Base-by-base conservation (phyloP, 768 basidiomycete species). In the Boletus reticuloceps region DNA sequence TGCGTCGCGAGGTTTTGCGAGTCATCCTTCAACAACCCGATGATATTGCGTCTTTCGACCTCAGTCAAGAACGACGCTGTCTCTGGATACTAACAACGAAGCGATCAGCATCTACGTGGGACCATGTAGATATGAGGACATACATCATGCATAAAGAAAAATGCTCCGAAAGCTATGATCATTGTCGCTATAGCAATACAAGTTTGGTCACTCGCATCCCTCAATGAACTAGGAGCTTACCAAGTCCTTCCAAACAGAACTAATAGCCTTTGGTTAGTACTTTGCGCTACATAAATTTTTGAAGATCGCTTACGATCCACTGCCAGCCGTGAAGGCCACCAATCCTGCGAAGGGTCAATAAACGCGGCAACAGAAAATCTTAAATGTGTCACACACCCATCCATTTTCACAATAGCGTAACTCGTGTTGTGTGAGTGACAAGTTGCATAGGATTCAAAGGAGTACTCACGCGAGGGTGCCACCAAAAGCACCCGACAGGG, bases 401-500 rank as follows among this genome's bases (percentile, higher is more conserved):
- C 58, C 69, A 68, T 64, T 42, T 50, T 49, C 64, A 69, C 68
- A 27, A 72, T 74, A 12, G 17, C 71, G 20, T 62, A 81, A 61
- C 68, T 81, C 29, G 31, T 16, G 14, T 20, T 13, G 9, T 16
- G 36, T 59, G 5, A 55, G 39, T 40, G 10, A 22, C 7, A 5
- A 17, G 3, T 29, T 29, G 6, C 7, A 40, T 11, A 3, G 11
- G n/a, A n/a, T 7, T n/a, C 14, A 12, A 32, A 38, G 45, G 6
- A 10, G 6, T 4, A 40, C 79, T 62, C 64, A 82, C 53, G 82
- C 82, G 27, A 67, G 72, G 40, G 82, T 62, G 36, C 82, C 81
- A 46, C 81, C 80, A 66, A 73, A 83, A 58, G 72, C 69, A 47
- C 77, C 83, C 16, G 83, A 77, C 32, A 81, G 61, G 0, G 82